Conservation (phyloP, 2,329 filamentous ascomycete species). For the Verticillium alfalfae region DNA sequence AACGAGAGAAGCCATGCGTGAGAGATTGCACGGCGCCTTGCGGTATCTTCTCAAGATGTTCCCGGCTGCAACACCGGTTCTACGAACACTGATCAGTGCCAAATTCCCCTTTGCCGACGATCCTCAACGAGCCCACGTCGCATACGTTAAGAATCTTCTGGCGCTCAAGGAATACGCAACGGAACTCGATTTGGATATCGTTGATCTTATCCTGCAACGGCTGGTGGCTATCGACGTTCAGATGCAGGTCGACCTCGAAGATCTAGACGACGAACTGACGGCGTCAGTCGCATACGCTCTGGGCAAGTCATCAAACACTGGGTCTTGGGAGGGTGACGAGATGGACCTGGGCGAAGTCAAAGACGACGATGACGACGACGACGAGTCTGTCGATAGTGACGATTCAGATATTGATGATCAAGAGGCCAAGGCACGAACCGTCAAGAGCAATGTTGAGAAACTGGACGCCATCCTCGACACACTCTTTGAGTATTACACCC, state of each 20-base stretch:
- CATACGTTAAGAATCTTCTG: constrained; percentile 84
- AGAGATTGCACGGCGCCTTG: constrained; percentile 70
- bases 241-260: constrained; percentile 89
- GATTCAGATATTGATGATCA: constrained; percentile 62
- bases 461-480: constrained; percentile 86
- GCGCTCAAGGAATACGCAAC: constrained; percentile 72
- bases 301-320: constrained; percentile 29
- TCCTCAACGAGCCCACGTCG: constrained; percentile 70
- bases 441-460: constrained; percentile 82
- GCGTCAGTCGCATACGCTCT: constrained; percentile 60
- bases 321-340: constrained; percentile 44
- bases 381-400: constrained; percentile 66
- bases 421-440: constrained; percentile 57
- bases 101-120: constrained; percentile 77
- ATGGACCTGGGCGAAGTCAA: constrained; percentile 50
- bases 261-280: constrained; percentile 83
- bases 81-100: constrained; percentile 60
- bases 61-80: constrained; percentile 67
- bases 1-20: constrained; percentile 58
- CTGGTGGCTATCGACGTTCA: constrained; percentile 93
- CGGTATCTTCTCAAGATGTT: constrained; percentile 74
- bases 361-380: constrained; percentile 60
- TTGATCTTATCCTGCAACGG: constrained; percentile 77
- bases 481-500: constrained; percentile 77
- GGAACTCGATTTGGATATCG: constrained; percentile 71